Conservation (phyloP, 306 rosid species). For the Crataegus laevigata region DNA sequence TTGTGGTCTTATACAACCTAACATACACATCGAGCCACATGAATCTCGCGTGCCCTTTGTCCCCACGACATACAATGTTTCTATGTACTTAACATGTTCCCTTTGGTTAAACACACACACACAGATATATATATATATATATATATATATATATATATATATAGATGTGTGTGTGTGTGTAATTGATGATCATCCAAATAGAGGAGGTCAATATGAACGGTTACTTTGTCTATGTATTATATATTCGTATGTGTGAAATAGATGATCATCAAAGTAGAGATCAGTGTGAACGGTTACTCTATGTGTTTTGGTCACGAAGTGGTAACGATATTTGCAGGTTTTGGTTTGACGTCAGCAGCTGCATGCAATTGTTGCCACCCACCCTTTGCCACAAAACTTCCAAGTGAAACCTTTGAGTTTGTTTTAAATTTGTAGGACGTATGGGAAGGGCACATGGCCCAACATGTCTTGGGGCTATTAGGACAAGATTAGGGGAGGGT, state of each 20-base stretch:
- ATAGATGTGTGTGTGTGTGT: background rate
- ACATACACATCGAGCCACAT: background rate
- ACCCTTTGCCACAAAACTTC: background rate
- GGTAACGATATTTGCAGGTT: background rate
- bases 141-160: no score
- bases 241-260: background rate
- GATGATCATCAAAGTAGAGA: background rate
- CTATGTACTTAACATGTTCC: background rate
- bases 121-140: no score
- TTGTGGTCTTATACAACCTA: background rate
- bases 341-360: background rate
- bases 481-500: conserved; percentile 73
- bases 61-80: background rate
- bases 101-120: background rate
- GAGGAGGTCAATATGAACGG: background rate
- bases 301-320: background rate
- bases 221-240: background rate
- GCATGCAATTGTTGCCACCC: background rate
- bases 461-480: conserved; percentile 63
- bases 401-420: conserved; percentile 27
- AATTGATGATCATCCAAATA: background rate
- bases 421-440: conserved; percentile 59
- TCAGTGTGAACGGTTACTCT: background rate
- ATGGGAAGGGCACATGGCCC: conserved; percentile 44
- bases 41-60: background rate